A percentile compares a stretch with the other conserved stretches of the same genome.
These are phyloP conservation scores for Aspergillus ustus DNA, from an alignment of 2,329 filamentous ascomycete genomes.

Conservation along the genomic window DNA sequence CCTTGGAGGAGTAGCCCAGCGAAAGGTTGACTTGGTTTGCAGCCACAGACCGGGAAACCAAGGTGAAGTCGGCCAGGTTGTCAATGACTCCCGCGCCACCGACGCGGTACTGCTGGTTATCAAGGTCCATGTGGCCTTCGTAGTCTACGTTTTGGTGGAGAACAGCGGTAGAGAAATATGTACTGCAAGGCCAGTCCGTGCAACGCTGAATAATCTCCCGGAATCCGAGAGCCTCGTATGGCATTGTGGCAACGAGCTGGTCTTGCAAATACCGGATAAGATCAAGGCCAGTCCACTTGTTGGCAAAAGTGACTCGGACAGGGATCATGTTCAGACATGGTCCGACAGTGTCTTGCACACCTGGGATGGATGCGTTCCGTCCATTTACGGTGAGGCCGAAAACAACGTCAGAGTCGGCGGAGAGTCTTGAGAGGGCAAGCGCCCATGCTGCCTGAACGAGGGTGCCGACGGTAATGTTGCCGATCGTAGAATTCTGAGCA, in stretches of 20 bases:
- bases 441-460: constrained; percentile 65
- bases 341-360: constrained; percentile 29
- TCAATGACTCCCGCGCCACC: constrained; percentile 45
- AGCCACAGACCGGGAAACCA: constrained; percentile 39
- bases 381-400: constrained; percentile 61
- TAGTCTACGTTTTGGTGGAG: constrained; percentile 45
- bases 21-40: constrained; percentile 39
- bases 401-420: constrained; percentile 56
- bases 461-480: constrained; percentile 35
- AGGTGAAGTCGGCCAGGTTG: constrained; percentile 45
- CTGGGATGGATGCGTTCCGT: constrained; percentile 48
- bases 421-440: constrained; percentile 57
- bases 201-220: constrained; percentile 59
- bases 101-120: constrained; percentile 44
- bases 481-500: too few relatives aligned
- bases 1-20: constrained; percentile 44
- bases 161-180: constrained; percentile 47
- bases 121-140: constrained; percentile 42
- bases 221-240: constrained; percentile 58
- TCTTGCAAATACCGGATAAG: constrained; percentile 56
- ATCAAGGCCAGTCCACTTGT: constrained; percentile 43
- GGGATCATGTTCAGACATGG: constrained; percentile 35
- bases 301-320: constrained; percentile 26
- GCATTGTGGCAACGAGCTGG: constrained; percentile 54
- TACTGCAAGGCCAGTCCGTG: constrained; percentile 60